A percentile compares a stretch with the other conserved stretches of the same genome.
phyloP scores from a whole-genome alignment of 768 basidiomycete genomes.

The Phanerodontia chrysosporium region DNA sequence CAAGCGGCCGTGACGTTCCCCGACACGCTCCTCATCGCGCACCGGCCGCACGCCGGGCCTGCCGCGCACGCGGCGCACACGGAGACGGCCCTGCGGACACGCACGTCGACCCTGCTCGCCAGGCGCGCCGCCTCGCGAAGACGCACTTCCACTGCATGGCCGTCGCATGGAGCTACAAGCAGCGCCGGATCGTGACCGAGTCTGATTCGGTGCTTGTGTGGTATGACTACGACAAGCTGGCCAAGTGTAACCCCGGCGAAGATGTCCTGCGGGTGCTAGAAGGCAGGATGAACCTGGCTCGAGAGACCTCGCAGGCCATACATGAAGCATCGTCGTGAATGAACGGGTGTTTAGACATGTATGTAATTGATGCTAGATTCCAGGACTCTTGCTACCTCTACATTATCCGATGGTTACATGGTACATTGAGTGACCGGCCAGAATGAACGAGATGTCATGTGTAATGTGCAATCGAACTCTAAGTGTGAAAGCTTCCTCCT shows the following conservation, averaged over 20 bases:
- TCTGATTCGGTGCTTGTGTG: slow-evolving; percentile 66
- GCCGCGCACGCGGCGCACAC: background rate
- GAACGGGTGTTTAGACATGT: background rate
- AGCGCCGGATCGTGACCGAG: slow-evolving; percentile 59
- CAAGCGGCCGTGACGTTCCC: slow-evolving; percentile 68
- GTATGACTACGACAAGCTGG: slow-evolving; percentile 71
- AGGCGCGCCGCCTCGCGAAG: slow-evolving; percentile 22
- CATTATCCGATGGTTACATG: background rate
- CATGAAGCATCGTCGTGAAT: background rate
- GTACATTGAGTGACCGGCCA: background rate
- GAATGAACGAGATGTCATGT: background rate
- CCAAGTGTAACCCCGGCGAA: slow-evolving; percentile 61
- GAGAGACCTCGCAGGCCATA: background rate
- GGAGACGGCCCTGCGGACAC: background rate
- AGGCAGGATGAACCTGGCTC: slow-evolving; percentile 18
- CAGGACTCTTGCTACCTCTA: background rate
- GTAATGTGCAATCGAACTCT: background rate
- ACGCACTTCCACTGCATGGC: slow-evolving; percentile 48
- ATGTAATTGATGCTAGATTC: background rate
- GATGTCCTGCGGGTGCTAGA: slow-evolving; percentile 34
- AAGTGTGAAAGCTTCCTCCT: background rate
- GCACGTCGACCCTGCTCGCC: slow-evolving; percentile 1
- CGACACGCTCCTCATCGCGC: slow-evolving; percentile 69
- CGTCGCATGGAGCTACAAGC: slow-evolving; percentile 60
- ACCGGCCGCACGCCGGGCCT: slow-evolving; percentile 37